Evolutionary conservation across 2,329 filamentous ascomycete genomes (phyloP).

Genomic region (Stachybotrys elegans): DNA sequence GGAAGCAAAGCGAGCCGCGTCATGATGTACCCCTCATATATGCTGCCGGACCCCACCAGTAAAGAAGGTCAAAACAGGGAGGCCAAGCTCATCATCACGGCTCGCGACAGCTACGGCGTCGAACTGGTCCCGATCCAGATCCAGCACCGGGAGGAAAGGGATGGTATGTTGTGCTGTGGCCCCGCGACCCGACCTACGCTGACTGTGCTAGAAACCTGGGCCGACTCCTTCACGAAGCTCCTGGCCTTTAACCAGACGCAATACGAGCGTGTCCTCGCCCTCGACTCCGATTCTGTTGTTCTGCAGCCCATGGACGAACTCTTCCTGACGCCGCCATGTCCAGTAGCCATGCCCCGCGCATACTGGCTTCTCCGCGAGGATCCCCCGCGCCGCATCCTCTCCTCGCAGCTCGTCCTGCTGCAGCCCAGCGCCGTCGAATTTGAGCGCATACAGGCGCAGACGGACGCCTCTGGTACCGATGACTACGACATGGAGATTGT

Average conservation of each 20-base stretch:
- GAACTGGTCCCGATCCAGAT: slow-evolving; percentile 32
- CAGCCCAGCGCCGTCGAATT: slow-evolving; percentile 50
- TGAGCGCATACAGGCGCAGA: slow-evolving; percentile 18
- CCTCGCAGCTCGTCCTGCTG: slow-evolving; percentile 34
- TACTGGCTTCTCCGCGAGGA: slow-evolving; percentile 2
- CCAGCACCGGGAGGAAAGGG: slow-evolving; percentile 24
- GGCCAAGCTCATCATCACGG: slow-evolving; percentile 28
- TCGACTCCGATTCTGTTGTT: background rate
- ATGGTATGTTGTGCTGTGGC: slow-evolving; percentile 19
- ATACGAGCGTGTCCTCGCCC: slow-evolving; percentile 1
- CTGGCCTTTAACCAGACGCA: slow-evolving; percentile 1
- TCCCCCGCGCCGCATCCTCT: background rate
- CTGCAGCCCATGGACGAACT: slow-evolving; percentile 3
- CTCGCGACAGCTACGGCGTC: slow-evolving; percentile 33
- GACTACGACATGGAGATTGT: slow-evolving; percentile 57
- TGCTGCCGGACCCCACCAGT: slow-evolving; percentile 22
- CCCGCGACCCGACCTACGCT: background rate
- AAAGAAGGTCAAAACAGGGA: slow-evolving; percentile 18
- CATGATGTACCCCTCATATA: slow-evolving; percentile 34
- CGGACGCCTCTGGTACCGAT: slow-evolving; percentile 17
- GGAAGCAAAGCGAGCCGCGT: slow-evolving; percentile 34
- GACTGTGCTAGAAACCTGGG: background rate
- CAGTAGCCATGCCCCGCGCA: slow-evolving; percentile 1
- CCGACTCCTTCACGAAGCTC: slow-evolving; percentile 2
- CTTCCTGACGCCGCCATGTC: background rate